Percentiles rank a stretch among this genome's conserved stretches.
These are phyloP conservation scores for Phytophthora pisi DNA, from an alignment of 352 stramenopile species.

Conservation along the genomic window DNA sequence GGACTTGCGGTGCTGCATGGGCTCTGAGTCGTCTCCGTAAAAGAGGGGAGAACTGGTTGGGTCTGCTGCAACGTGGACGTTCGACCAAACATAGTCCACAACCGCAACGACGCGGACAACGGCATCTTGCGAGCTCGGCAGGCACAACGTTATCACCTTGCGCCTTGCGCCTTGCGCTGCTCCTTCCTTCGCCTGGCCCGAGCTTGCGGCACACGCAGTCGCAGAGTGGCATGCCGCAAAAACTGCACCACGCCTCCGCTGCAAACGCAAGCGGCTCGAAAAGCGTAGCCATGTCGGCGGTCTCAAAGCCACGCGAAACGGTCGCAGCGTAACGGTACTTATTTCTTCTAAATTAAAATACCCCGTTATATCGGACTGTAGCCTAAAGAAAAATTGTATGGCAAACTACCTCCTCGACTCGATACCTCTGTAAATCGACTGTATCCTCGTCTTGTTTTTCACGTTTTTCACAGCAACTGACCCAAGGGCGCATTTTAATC, in stretches of 20 bases:
- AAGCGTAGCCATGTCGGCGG: background rate
- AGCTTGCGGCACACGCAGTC: background rate
- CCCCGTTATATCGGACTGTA: too few species aligned
- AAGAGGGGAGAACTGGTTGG: background rate
- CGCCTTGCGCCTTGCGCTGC: background rate
- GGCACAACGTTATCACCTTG: background rate
- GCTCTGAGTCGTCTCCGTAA: background rate
- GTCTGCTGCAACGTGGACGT: background rate
- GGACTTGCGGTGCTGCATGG: background rate
- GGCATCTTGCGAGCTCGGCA: background rate
- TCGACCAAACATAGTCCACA: background rate
- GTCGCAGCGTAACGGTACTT: background rate
- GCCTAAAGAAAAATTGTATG: too few species aligned
- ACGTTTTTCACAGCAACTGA: background rate
- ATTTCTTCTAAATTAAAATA: too few species aligned
- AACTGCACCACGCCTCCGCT: background rate
- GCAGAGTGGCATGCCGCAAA: background rate
- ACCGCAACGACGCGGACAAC: background rate
- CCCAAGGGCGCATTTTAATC: slow-evolving; percentile 7
- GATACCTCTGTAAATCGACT: too few species aligned
- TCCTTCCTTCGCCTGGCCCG: background rate
- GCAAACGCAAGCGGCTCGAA: background rate
- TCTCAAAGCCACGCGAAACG: background rate
- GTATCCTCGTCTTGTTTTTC: too few species aligned
- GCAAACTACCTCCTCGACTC: too few species aligned